Conservation (phyloP, 2,329 filamentous ascomycete genomes). For the Pestalotiopsis sp. region DNA sequence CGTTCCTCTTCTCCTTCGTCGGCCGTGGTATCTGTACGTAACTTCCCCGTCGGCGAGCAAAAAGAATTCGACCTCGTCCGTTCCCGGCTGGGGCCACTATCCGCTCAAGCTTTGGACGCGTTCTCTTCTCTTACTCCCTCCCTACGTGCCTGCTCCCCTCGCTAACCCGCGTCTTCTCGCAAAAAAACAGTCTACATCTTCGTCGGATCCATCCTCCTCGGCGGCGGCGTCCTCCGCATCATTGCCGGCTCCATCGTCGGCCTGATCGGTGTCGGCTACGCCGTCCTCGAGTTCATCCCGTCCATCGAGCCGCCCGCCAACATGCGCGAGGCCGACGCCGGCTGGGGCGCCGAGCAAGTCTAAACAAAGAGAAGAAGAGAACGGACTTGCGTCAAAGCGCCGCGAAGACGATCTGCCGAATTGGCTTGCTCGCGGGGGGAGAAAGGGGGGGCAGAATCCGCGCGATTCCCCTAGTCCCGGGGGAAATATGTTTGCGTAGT, state of each 20-base stretch:
- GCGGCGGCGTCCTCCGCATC: constrained; percentile 66
- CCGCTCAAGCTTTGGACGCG: no score
- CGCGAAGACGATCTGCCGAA: no score
- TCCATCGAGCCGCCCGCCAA: constrained; percentile 80
- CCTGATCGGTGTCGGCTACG: constrained; percentile 77
- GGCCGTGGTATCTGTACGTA: constrained; percentile 90
- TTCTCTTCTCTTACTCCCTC: not conserved
- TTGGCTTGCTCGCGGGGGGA: not conserved
- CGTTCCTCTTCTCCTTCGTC: constrained; percentile 97
- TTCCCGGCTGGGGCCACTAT: no score
- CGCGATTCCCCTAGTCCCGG: not conserved
- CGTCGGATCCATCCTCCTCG: constrained; percentile 82
- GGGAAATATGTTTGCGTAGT: not conserved
- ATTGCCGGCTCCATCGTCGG: constrained; percentile 80
- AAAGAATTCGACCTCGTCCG: no score
- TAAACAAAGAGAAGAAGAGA: constrained; percentile 38
- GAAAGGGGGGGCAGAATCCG: not conserved
- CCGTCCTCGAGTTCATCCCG: constrained; percentile 74
- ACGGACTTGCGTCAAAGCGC: no score
- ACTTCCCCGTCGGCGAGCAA: not conserved
- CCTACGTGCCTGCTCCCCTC: no score
- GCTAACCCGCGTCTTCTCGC: not conserved
- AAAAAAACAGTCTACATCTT: constrained; percentile 84
- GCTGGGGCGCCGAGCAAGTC: constrained; percentile 79
- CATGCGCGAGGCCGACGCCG: constrained; percentile 77